Evolutionary conservation across 176 grass and related monocot genomes (phyloP), one percentile per base, ranked within the genome.

Genomic region (Chloris gayana): DNA sequence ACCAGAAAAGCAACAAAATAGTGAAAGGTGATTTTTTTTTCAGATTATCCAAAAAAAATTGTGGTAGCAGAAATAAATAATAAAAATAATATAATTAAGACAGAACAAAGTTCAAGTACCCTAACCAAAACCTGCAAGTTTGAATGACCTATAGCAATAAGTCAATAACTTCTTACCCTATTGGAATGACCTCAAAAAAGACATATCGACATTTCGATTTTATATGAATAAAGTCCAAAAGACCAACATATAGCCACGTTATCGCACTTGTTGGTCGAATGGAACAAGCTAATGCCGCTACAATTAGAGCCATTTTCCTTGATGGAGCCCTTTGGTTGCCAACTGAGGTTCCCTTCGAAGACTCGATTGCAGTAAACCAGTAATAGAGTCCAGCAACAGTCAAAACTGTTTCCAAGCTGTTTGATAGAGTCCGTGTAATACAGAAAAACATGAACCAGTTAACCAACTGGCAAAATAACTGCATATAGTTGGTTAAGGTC

Each of bases 371-470:
- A 47, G 64, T 33, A 78, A 93, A 87, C 96, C 92, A 98, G 68
- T 93, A 93, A 82, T 89, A 98, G 44, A 98, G 77, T 67, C 96
- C 92, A 73, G 84, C 75, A 31, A 90, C 25, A 35, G 96, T 98
- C 70, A 98, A 83, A 46, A 95, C 84, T 10, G 96, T 95, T 78
- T 98, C 92, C 86, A 98, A 82, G 84, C 92, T 93, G 64, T 95
- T 98, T 73, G 90, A 98, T 37, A 98, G 82, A 75, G 95, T 95
- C 34, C 96, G 81, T 0, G 88, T 89, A 64, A 98, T 95, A 27
- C 90, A 98, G 79, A 95, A 98, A 69, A 98, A 93, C 84, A 82
- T 93, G 76, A 98, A 98, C 96, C 96, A 98, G 84, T 95, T 98
- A 58, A 87, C 79, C 78, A 93, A 65, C 70, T 95, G 96, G 9